Evolutionary conservation across 768 basidiomycete genomes (phyloP), one percentile per base, ranked within the genome.

Genomic region (Scleroderma bovista): DNA sequence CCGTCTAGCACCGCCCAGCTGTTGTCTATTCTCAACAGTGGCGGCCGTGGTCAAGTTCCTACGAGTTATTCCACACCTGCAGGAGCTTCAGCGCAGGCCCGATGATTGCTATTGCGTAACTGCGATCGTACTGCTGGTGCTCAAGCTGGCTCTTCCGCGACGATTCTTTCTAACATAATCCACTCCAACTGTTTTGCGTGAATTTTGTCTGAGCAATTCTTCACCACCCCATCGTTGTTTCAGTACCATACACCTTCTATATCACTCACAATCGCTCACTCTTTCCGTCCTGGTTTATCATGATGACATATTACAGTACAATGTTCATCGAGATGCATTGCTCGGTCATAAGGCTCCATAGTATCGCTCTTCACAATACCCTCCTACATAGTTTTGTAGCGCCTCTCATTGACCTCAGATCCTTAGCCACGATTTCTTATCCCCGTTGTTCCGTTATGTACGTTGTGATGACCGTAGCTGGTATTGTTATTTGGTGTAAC

Each of bases 11-110:
- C 59, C 39, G 56, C 51, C 13, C 65, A 70, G 53, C 34, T 72
- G 33, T 60, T 69, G 48, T 72, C 69, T 23, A 68, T 71, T 47
- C 61, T 71, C 22, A 70, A 70, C 37, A 61, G 61, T 43, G 61
- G 59, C 44, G 58, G 53, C 26, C 51, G 41, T 15, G 49, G 23
- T 4, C 46, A 12, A 47, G 51, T 48, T 22, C 51, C 37, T 38
- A 55, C 29, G 39, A 26, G 47, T 46, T 55, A 26, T 55, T 49
- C 44, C 26, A 49, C 53, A 11, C 44, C 56, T 13, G 42, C 44
- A 24, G 54, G 38, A 32, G 46, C 50, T 48, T 58, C 61, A 36
- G 51, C 52, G 31, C 61, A 60, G 39, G 55, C 63, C 46, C 50
- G 60, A 44, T 64, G 60, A 64, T 32, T 38, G 17, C n/a, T n/a